Base-by-base conservation (phyloP, 148 eudicot species). In the Rhododendron williamsianum region DNA sequence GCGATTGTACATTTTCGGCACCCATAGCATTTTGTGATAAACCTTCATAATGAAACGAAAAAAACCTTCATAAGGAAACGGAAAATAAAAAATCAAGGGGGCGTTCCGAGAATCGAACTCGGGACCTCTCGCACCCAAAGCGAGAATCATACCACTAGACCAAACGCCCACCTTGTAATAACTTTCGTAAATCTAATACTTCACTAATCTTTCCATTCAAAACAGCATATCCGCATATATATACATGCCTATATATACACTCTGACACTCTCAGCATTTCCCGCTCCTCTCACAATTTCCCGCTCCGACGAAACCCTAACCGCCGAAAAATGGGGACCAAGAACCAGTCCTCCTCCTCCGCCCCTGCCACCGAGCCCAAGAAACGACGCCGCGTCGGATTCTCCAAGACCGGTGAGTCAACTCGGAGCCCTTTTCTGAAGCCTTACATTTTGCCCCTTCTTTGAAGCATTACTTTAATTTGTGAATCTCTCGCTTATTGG, bases 81-180 rank as follows among this genome's bases (percentile, higher is more conserved):
- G 36, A 35, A 10, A 49, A 11, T 0, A 0, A 12, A 51, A 52
- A 52, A 52, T 0, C 4, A 3, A 3, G 0, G 93, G 92, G 92
- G 92, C 93, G 85, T 91, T 92, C 92, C 90, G 92, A 88, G 92
- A 92, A 90, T 92, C 85, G 94, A 92, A 92, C 93, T 90, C 94
- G 88, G 92, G 91, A 90, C 92, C 92, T 91, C 91, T 89, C 90
- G 94, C 93, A 91, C 94, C 94, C 93, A 88, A 91, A 92, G 92
- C 93, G 90, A 91, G 91, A 92, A 91, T 92, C 94, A 92, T 90
- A 92, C 93, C 94, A 92, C 92, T 89, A 91, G 94, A 91, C 92
- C 94, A 92, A 92, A 91, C 85, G 92, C 92, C 92, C 89, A 0
- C 4, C 3, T 25, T 8, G 13, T 1, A 0, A 0, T 0, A 0